Evolutionary conservation across 805 yeast species (phyloP).

Genomic region (Wickerhamomyces chambardii): DNA sequence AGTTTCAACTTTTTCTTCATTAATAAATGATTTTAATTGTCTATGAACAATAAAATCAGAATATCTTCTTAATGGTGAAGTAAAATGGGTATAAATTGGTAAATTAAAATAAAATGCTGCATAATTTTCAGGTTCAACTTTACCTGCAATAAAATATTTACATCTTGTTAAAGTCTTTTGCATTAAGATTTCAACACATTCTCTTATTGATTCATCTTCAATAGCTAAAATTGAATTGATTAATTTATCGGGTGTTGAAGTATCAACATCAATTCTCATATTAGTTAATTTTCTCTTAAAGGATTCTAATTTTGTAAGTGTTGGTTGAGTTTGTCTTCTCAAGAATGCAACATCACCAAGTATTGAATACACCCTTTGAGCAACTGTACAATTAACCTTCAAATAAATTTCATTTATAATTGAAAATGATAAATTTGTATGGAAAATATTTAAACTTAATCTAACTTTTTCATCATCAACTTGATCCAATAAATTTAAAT

Average conservation of each 20-base stretch:
- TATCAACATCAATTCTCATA: slow-evolving; percentile 63
- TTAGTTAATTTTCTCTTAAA: slow-evolving; percentile 64
- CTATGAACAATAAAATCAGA: slow-evolving; percentile 91
- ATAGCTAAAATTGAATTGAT: slow-evolving; percentile 62
- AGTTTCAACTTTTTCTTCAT: slow-evolving; percentile 11
- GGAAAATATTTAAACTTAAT: slow-evolving; percentile 64
- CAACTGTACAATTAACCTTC: slow-evolving; percentile 79
- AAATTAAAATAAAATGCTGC: slow-evolving; percentile 76
- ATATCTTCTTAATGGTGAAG: slow-evolving; percentile 87
- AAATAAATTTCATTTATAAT: slow-evolving; percentile 69
- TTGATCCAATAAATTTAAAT: slow-evolving; percentile 63
- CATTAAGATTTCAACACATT: slow-evolving; percentile 70
- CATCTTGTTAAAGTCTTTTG: slow-evolving; percentile 81
- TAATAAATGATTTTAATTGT: slow-evolving; percentile 67
- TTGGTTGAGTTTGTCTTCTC: slow-evolving; percentile 83
- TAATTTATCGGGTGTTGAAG: slow-evolving; percentile 61
- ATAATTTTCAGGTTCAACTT: slow-evolving; percentile 67
- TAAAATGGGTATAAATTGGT: slow-evolving; percentile 88
- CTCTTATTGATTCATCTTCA: slow-evolving; percentile 52
- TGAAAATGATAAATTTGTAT: slow-evolving; percentile 43
- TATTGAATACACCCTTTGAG: slow-evolving; percentile 64
- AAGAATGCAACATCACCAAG: slow-evolving; percentile 78
- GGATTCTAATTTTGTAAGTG: slow-evolving; percentile 69
- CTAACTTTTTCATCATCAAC: slow-evolving; percentile 80
- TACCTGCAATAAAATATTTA: slow-evolving; percentile 83